Conservation (phyloP, 2,329 filamentous ascomycete genomes). For the Xylariaceae sp. region DNA sequence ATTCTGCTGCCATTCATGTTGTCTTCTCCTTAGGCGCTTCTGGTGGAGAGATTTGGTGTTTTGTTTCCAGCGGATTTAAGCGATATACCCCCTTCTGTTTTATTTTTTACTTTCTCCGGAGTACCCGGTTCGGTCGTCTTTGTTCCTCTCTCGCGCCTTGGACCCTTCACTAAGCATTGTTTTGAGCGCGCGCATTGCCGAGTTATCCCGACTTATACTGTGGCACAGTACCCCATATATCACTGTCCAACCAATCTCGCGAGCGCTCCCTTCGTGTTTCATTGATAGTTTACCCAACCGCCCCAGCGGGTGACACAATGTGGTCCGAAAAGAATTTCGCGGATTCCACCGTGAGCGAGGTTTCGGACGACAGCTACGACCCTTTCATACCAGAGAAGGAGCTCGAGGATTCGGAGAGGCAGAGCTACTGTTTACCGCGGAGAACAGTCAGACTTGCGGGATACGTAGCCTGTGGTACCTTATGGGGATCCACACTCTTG, state of each 20-base stretch:
- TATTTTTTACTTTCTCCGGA: too few relatives aligned
- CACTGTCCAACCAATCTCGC: background rate
- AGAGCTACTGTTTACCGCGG: slow-evolving; percentile 1
- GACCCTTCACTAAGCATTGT: too few relatives aligned
- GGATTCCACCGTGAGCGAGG: background rate
- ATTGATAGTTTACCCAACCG: background rate
- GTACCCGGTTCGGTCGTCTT: too few relatives aligned
- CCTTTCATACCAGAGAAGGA: slow-evolving; percentile 7
- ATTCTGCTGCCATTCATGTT: too few relatives aligned
- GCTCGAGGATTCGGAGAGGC: slow-evolving; percentile 8
- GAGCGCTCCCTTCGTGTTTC: background rate
- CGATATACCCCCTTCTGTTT: too few relatives aligned
- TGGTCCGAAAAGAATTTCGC: background rate
- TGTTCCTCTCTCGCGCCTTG: too few relatives aligned
- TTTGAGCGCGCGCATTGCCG: too few relatives aligned
- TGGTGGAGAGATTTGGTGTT: too few relatives aligned
- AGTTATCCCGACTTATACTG: too few relatives aligned
- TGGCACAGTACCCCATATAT: too few relatives aligned
- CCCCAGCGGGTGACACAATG: slow-evolving; percentile 1
- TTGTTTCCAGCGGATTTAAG: too few relatives aligned
- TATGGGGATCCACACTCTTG: slow-evolving; percentile 33
- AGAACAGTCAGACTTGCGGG: slow-evolving; percentile 16
- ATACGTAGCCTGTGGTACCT: slow-evolving; percentile 32
- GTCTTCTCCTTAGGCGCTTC: too few relatives aligned
- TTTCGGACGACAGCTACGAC: slow-evolving; percentile 9